phyloP scores from a whole-genome alignment of 2,329 filamentous ascomycete genomes.

The Ploettnerulaceae sp. region DNA sequence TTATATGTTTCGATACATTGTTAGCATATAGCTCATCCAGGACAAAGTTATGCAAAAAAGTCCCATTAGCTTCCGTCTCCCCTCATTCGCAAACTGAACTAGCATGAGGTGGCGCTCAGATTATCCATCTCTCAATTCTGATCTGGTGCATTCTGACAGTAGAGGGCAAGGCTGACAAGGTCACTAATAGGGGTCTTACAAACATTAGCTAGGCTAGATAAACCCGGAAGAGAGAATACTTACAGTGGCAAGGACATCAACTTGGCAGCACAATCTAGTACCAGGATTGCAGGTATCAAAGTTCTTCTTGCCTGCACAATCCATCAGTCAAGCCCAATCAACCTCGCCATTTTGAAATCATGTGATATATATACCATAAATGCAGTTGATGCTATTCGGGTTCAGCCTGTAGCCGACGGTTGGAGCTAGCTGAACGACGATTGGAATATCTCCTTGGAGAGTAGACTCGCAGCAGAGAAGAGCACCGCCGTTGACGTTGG shows the following conservation, averaged over 20 bases:
- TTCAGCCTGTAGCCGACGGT: slow-evolving; percentile 15
- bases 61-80: too few species aligned
- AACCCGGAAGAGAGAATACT: not conserved
- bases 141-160: slow-evolving; percentile 20
- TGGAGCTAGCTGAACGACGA: slow-evolving; percentile 15
- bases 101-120: not conserved
- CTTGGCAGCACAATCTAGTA: slow-evolving; percentile 18
- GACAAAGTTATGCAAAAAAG: too few species aligned
- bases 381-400: slow-evolving; percentile 20
- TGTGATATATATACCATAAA: slow-evolving; percentile 19
- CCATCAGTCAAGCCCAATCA: too few species aligned
- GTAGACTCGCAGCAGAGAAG: slow-evolving; percentile 18
- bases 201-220: not conserved
- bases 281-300: slow-evolving; percentile 9
- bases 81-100: too few species aligned
- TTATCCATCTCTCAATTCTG: not conserved
- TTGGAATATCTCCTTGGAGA: slow-evolving; percentile 19
- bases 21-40: too few species aligned
- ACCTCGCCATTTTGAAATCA: too few species aligned
- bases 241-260: slow-evolving; percentile 16
- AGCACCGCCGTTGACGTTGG: slow-evolving; percentile 15
- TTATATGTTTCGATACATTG: too few species aligned
- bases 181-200: slow-evolving; percentile 5
- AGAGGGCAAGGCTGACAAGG: slow-evolving; percentile 17
- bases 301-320: slow-evolving; percentile 1